Evolutionary conservation across 495 filamentous ascomycete species (phyloP).

Genomic region (Copromyces sp.): DNA sequence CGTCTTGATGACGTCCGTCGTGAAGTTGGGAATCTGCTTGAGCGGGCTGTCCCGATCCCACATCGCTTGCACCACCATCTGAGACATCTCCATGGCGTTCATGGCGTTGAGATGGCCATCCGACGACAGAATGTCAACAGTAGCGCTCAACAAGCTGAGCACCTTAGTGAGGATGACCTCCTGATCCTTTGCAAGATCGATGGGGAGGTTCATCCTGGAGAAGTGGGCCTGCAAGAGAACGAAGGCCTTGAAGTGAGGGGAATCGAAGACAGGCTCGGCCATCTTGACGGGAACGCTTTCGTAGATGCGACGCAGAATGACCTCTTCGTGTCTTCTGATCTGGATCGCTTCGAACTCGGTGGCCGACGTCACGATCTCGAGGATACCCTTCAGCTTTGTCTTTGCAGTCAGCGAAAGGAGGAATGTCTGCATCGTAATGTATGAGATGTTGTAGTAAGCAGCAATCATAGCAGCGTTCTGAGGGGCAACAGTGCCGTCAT

Average conservation of each 20-base stretch:
- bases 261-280: slow-evolving; percentile 73
- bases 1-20: slow-evolving; percentile 68
- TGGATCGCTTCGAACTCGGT: slow-evolving; percentile 94
- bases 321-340: slow-evolving; percentile 87
- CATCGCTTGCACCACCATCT: slow-evolving; percentile 98
- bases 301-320: slow-evolving; percentile 83
- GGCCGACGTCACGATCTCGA: slow-evolving; percentile 95
- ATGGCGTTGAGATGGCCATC: slow-evolving; percentile 95
- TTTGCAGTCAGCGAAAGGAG: slow-evolving; percentile 81
- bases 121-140: slow-evolving; percentile 89
- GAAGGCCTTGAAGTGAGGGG: slow-evolving; percentile 96
- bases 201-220: slow-evolving; percentile 88
- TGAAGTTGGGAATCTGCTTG: slow-evolving; percentile 96
- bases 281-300: slow-evolving; percentile 93
- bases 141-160: slow-evolving; percentile 79
- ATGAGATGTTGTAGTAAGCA: slow-evolving; percentile 98
- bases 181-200: slow-evolving; percentile 96
- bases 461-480: slow-evolving; percentile 96
- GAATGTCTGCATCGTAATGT: slow-evolving; percentile 99
- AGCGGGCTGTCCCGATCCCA: slow-evolving; percentile 96
- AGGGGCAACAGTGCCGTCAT: slow-evolving; percentile 82
- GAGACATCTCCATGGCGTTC: slow-evolving; percentile 98
- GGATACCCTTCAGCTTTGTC: slow-evolving; percentile 88
- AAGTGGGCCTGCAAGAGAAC: slow-evolving; percentile 95
- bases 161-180: slow-evolving; percentile 79